Evolutionary conservation across 306 rosid species (phyloP).

Genomic region (Cucurbita maxima): DNA sequence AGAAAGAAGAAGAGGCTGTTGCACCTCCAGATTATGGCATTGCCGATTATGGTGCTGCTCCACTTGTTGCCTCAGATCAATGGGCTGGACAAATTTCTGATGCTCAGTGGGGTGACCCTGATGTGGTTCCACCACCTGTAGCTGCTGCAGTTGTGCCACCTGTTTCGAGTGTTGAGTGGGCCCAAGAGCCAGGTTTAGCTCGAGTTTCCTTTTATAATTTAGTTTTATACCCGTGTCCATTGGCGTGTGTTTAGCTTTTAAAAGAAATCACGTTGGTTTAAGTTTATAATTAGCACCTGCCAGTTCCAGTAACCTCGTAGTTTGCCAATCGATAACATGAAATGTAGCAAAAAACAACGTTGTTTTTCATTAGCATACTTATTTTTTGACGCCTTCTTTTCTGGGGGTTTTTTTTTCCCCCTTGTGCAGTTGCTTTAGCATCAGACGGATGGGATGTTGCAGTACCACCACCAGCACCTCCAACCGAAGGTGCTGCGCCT

Average conservation of each 20-base stretch:
- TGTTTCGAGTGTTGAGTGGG: conserved; percentile 17
- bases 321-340: not conserved
- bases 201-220: not conserved
- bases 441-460: conserved; percentile 28
- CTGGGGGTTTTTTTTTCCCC: no score
- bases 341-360: not conserved
- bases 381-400: not conserved
- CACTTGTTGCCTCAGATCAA: conserved; percentile 18
- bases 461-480: conserved; percentile 13
- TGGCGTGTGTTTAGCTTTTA: not conserved
- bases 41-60: conserved; percentile 28
- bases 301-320: not conserved
- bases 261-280: not conserved
- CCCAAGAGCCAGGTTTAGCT: conserved; percentile 17
- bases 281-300: not conserved
- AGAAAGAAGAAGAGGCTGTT: conserved; percentile 49
- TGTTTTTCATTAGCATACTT: not conserved
- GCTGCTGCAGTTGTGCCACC: conserved; percentile 7
- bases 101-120: conserved; percentile 22
- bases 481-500: conserved; percentile 13
- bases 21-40: conserved; percentile 37
- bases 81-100: conserved; percentile 26
- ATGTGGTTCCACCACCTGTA: not conserved
- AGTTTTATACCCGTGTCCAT: not conserved
- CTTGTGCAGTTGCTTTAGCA: not conserved